A percentile compares a stretch with the other conserved stretches of the same genome.
These are phyloP conservation scores for Aureobasidium uvarum DNA, from an alignment of 2,329 filamentous ascomycete species.

Conservation along the genomic window DNA sequence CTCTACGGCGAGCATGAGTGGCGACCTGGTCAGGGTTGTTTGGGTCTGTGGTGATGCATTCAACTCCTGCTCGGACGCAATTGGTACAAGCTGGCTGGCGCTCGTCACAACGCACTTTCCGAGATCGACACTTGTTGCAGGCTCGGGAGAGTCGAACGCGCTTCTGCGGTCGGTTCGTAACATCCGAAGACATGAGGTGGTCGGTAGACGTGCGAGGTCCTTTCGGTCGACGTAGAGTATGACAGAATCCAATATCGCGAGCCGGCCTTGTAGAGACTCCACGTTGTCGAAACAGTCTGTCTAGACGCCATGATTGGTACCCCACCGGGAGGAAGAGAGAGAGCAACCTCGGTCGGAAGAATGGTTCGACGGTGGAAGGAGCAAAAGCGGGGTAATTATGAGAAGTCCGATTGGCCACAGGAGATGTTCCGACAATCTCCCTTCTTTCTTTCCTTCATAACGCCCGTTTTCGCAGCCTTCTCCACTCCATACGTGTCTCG, in stretches of 20 bases:
- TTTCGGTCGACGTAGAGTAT: background rate
- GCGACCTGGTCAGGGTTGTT: slow-evolving; percentile 13
- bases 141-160: slow-evolving; percentile 28
- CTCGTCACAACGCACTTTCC: slow-evolving; percentile 29
- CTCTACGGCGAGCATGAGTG: slow-evolving; percentile 2
- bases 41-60: slow-evolving; percentile 27
- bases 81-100: slow-evolving; percentile 27
- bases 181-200: slow-evolving; percentile 1
- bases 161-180: slow-evolving; percentile 18
- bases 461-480: too few relatives aligned
- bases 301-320: background rate
- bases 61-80: slow-evolving; percentile 18
- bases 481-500: background rate
- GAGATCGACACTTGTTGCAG: slow-evolving; percentile 29
- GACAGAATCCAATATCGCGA: background rate
- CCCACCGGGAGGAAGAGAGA: background rate
- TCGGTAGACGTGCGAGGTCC: too few relatives aligned
- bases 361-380: background rate
- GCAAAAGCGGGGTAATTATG: background rate
- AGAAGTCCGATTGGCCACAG: background rate
- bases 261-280: background rate
- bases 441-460: background rate
- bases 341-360: too few relatives aligned
- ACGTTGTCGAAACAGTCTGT: background rate
- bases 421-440: background rate